Base-by-base conservation (phyloP, 129 eudicot genomes). In the Pittosporum tobira region DNA sequence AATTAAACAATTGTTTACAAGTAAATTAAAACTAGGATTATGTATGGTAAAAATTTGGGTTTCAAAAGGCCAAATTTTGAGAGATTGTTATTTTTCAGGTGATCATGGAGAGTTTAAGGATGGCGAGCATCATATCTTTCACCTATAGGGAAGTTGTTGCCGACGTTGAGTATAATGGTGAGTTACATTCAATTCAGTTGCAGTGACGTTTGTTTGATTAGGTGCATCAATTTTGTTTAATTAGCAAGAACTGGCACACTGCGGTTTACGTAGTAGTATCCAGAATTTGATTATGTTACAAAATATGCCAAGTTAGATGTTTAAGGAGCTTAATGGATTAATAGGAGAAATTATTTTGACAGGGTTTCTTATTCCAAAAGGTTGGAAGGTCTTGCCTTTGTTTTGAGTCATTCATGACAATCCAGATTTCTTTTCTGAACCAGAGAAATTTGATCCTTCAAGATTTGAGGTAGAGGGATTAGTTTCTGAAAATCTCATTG, bases 301-400 rank as follows among this genome's bases (percentile, higher is more conserved):
- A n/a, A n/a, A n/a, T n/a, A n/a, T n/a, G n/a, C n/a, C n/a, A n/a
- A n/a, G n/a, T n/a, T n/a, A n/a, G n/a, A n/a, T n/a, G n/a, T n/a
- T n/a, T n/a, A n/a, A n/a, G n/a, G n/a, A n/a, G n/a, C n/a, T n/a
- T n/a, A n/a, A n/a, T n/a, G n/a, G n/a, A n/a, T n/a, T n/a, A n/a
- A n/a, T n/a, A n/a, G n/a, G n/a, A n/a, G n/a, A n/a, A n/a, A n/a
- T n/a, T 21, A 28, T 54, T 30, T 55, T 29, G 16, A 57, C 77
- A 81, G 87, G 87, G 36, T 81, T 69, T 52, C 69, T 81, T 21
- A 77, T 81, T 73, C 87, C 83, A 21, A 81, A 77, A 69, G 83
- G 83, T 48, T 76, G 87, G 87, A 80, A 80, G 23, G 87, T 76
- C 15, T 49, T 81, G 56, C 87, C 83, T n/a, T 31, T 81, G 51